Base-by-base conservation (phyloP, 257 asterid genomes). In the Nicotiana obtusifolia region DNA sequence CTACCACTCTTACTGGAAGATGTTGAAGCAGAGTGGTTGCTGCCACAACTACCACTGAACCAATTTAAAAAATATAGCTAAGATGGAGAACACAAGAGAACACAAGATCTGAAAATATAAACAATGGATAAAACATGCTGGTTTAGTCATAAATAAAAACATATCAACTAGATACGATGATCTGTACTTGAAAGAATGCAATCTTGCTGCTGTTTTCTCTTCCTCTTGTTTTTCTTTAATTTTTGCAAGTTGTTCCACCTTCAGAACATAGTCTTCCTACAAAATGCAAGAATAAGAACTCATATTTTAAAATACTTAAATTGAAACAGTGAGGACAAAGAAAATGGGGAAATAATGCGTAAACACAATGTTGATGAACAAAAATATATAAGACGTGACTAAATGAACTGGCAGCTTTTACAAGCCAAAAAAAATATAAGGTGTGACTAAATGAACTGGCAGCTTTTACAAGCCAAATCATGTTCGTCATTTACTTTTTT, bases 141-240 rank as follows among this genome's bases (percentile, higher is more conserved):
- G 78, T 37, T 71, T 71, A 71, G 66, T 31, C 73, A 68, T 37
- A 19, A 56, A 44, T 20, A 71, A 71, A 44, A 71, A 11, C 86
- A 33, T 56, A 64, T 80, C 66, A 80, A 80, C 67, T 81, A 66
- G 9, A 81, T 41, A 49, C 15, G 20, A 56, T 80, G 20, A 82
- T 73, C 86, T 91, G 80, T 88, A 94, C 98, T 90, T 86, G 81
- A 91, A 95, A n/a, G 98, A 92, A 85, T 92, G 98, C 88, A 94
- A 88, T 82, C 91, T 90, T 65, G 91, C 93, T 1, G 91, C 84
- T 80, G 85, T 84, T 86, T 87, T 94, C 64, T 95, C 93, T 78
- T 92, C 97, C 81, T 92, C 97, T 84, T 91, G 98, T 82, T 91
- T 91, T 82, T 84, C 93, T 80, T 94, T 91, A 81, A 95, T 81